Evolutionary conservation across 352 stramenopile species (phyloP).

Genomic region (Globisporangium solare): DNA sequence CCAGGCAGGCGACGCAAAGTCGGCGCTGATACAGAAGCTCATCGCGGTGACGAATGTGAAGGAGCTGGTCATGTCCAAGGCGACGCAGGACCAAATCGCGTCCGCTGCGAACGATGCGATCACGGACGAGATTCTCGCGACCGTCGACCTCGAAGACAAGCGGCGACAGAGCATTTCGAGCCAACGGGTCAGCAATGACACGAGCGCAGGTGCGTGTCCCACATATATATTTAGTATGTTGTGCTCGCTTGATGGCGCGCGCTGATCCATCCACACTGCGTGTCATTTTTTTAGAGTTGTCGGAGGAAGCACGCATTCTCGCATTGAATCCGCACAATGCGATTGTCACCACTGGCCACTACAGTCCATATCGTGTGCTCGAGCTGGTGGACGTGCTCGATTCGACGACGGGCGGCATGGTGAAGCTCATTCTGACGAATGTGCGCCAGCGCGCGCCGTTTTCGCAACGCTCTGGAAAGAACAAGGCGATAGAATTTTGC

Average conservation of each 20-base stretch:
- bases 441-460: conserved; percentile 47
- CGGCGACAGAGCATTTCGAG: conserved; percentile 28
- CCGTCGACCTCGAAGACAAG: conserved; percentile 53
- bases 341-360: conserved; percentile 17
- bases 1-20: conserved; percentile 39
- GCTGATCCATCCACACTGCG: not conserved
- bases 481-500: conserved; percentile 56
- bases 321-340: not conserved
- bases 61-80: conserved; percentile 58
- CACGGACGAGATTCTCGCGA: conserved; percentile 64
- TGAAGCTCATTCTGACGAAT: conserved; percentile 69
- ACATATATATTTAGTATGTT: too few relatives aligned
- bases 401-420: conserved; percentile 67
- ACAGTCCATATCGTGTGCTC: conserved; percentile 58
- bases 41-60: conserved; percentile 50
- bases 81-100: conserved; percentile 67
- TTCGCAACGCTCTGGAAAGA: conserved; percentile 21
- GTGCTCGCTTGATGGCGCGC: not conserved
- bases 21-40: conserved; percentile 50
- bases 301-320: not conserved
- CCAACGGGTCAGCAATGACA: conserved; percentile 2
- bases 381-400: conserved; percentile 76
- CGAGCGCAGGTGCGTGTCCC: conserved; percentile 5
- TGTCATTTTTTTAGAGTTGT: conserved; percentile 6
- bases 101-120: conserved; percentile 66